Evolutionary conservation across 2,329 filamentous ascomycete genomes (phyloP), one percentile per base, ranked within the genome.

Genomic region (Trichophyton schoenleinii): DNA sequence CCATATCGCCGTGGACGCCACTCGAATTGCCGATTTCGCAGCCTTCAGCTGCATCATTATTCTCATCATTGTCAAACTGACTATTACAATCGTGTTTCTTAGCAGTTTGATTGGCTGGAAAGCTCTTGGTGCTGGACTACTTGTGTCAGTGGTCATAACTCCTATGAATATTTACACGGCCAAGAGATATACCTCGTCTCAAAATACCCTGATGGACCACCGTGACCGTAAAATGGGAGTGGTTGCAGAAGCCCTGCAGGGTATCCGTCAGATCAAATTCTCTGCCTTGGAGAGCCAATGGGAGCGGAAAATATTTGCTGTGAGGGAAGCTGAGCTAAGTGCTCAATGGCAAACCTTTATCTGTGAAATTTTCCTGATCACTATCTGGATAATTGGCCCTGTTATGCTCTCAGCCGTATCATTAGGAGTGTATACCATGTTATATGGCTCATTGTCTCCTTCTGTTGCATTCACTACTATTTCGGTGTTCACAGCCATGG

Each of bases 181-280:
- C 41, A 87, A 81, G 68, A 77, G 77, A 20, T 89, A 89, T 68
- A 77, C 85, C 0, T 77, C 75, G 22, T 81, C 84, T 3, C 86
- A 90, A 67, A 85, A 87, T 61, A 76, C 79, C 58, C 72, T 92
- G 58, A 91, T 91, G 87, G 88, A 87, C 69, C 79, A 85, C 31
- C 80, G 88, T 52, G 89, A 92, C 70, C 79, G 83, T 60, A 92
- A 91, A 72, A 80, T 91, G 73, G 85, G 81, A 0, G 81, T 91
- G 13, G 81, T 94, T 34, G 88, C 87, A 0, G 88, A 94, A 71
- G 87, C 86, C 0, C 75, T 94, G 0, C 82, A 88, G 66, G 88
- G 88, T 6, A 91, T 92, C 65, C 83, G 88, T 0, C 89, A 94
- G 71, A 89, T 94, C 74, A 94, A 94, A 68, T 91, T 92, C 67